Conservation (phyloP, 208 protist genomes). For the Leishmania mexicana region DNA sequence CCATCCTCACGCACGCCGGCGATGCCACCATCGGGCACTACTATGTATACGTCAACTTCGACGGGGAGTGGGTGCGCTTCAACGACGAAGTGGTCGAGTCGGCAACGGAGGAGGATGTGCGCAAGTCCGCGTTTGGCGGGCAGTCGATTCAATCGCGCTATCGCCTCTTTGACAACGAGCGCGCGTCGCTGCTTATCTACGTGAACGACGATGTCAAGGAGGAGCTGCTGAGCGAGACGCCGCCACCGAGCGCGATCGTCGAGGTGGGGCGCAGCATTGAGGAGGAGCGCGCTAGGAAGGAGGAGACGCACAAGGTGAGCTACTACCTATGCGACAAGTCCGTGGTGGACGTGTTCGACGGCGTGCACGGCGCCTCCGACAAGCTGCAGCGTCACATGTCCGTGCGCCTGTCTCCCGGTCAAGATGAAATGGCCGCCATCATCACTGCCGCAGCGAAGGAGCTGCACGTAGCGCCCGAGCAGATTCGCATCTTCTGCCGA, state of each 20-base stretch:
- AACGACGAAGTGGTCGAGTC: constrained; percentile 74
- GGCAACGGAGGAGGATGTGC: constrained; percentile 48
- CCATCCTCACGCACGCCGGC: constrained; percentile 87
- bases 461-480: constrained; percentile 27
- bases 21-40: constrained; percentile 87
- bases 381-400: constrained; percentile 21
- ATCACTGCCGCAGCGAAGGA: constrained; percentile 35
- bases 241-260: constrained; percentile 35
- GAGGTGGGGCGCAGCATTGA: constrained; percentile 41
- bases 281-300: constrained; percentile 27
- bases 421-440: constrained; percentile 24
- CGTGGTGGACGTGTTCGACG: constrained; percentile 54
- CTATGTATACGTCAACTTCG: constrained; percentile 75
- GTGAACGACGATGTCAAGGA: constrained; percentile 52
- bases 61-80: constrained; percentile 74
- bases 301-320: constrained; percentile 22
- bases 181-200: constrained; percentile 74
- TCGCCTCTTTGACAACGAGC: constrained; percentile 60
- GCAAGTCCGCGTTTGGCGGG: constrained; percentile 63
- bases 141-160: constrained; percentile 37
- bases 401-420: constrained; percentile 23
- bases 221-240: constrained; percentile 34
- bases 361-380: constrained; percentile 24
- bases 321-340: constrained; percentile 43
- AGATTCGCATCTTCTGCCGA: constrained; percentile 38